Evolutionary conservation across 192 early-diverging fungal species (phyloP).

Genomic region (Umbelopsis vinacea): DNA sequence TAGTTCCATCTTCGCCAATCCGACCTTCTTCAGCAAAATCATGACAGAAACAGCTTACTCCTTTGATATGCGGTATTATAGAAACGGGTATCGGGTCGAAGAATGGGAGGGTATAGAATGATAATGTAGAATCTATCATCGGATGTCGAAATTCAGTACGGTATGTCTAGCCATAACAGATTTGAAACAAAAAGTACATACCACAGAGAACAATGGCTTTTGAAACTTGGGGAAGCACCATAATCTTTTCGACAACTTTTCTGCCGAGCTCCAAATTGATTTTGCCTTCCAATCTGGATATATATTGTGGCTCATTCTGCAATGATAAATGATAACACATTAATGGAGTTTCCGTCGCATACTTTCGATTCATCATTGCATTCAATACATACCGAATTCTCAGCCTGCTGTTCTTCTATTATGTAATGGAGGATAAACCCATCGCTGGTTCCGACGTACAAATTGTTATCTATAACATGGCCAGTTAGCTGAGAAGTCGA

Average conservation of each 20-base stretch:
- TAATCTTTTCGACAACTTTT: conserved; percentile 63
- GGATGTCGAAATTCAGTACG: neutral
- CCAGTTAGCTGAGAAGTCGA: neutral
- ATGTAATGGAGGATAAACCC: conserved; percentile 71
- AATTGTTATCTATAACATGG: conserved; percentile 58
- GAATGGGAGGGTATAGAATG: conserved; percentile 64
- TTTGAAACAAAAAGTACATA: conserved; percentile 34
- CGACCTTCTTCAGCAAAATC: conserved; percentile 51
- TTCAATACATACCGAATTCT: conserved; percentile 21
- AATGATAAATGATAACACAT: neutral
- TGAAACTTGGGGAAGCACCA: conserved; percentile 64
- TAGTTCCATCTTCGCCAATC: conserved; percentile 52
- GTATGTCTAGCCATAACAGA: too few relatives aligned
- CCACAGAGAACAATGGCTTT: conserved; percentile 72
- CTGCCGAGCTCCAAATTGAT: conserved; percentile 59
- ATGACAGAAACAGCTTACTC: conserved; percentile 62
- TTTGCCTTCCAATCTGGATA: conserved; percentile 44
- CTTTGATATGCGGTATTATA: conserved; percentile 53
- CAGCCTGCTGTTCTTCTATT: conserved; percentile 47
- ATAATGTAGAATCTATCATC: conserved; percentile 63
- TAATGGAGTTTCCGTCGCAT: neutral
- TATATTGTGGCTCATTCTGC: conserved; percentile 29
- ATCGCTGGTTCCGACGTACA: conserved; percentile 80
- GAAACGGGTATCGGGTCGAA: conserved; percentile 49
- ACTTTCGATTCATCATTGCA: too few relatives aligned